phyloP scores from a whole-genome alignment of 176 grass and related monocot species.

The Triticum dicoccoides region DNA sequence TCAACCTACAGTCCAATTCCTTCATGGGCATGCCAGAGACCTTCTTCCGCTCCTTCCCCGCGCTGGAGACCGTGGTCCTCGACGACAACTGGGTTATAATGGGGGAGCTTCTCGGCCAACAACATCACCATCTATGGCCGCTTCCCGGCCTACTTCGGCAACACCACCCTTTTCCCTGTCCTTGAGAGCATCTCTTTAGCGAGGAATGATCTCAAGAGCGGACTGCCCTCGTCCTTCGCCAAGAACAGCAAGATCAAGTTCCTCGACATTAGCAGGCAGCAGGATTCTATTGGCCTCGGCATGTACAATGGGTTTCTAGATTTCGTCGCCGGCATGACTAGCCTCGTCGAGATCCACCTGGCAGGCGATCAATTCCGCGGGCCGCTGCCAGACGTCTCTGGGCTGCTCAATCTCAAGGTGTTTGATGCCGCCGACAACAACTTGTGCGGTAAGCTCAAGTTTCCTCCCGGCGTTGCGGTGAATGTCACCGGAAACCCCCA shows the following conservation, averaged over 20 bases:
- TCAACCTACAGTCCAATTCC: neutral
- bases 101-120: neutral
- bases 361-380: neutral
- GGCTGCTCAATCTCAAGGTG: neutral
- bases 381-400: neutral
- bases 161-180: neutral
- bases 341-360: constrained; percentile 2
- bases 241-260: constrained; percentile 3
- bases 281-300: no score
- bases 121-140: neutral
- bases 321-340: constrained; percentile 10
- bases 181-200: neutral
- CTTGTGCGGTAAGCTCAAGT: neutral
- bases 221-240: neutral
- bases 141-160: neutral
- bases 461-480: neutral
- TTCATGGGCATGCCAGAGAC: neutral
- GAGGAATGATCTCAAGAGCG: neutral
- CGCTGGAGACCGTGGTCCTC: neutral
- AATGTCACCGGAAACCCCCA: neutral
- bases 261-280: constrained; percentile 13
- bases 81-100: neutral
- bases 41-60: neutral
- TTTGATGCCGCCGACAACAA: constrained; percentile 4
- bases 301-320: neutral